These are phyloP conservation scores for Suillus plorans DNA, from an alignment of 768 basidiomycete species.

Conservation along the genomic window DNA sequence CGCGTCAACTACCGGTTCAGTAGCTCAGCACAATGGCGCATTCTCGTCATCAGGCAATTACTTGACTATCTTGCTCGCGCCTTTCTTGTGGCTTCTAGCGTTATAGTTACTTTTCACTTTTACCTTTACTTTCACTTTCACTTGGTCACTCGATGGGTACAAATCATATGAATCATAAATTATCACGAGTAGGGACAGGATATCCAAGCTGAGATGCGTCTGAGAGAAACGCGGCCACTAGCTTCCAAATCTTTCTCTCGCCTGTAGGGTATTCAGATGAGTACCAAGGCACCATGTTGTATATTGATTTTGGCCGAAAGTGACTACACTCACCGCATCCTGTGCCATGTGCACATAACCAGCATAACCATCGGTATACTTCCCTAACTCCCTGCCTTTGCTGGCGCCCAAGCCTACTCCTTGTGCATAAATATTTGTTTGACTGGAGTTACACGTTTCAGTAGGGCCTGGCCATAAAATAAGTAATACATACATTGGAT, in stretches of 20 bases:
- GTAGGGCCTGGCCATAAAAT: conserved; percentile 2
- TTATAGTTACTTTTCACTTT: neutral
- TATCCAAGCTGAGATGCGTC: conserved; percentile 5
- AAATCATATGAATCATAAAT: conserved; percentile 8
- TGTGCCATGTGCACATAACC: conserved; percentile 74
- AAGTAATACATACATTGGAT: conserved; percentile 68
- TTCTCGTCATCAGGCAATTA: conserved; percentile 5
- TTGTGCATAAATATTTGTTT: conserved; percentile 83
- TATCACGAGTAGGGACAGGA: neutral
- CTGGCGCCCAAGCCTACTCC: conserved; percentile 92
- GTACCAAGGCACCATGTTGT: conserved; percentile 22
- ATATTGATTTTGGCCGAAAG: conserved; percentile 19
- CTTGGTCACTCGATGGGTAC: neutral
- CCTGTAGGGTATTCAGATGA: conserved; percentile 25
- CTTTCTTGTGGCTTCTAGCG: neutral
- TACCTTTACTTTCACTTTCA: neutral
- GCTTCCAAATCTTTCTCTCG: conserved; percentile 36
- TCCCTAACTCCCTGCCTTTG: conserved; percentile 81
- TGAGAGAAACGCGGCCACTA: conserved; percentile 8
- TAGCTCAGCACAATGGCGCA: neutral
- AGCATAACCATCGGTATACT: conserved; percentile 64
- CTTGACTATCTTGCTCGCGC: neutral
- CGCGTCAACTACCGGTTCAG: conserved; percentile 9
- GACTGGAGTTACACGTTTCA: conserved; percentile 40
- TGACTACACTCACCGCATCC: conserved; percentile 53